A percentile compares a stretch with the other conserved stretches of the same genome.
Evolutionary conservation across 1,284 basidiomycete species (phyloP).

Genomic region (Inonotus obliquus): DNA sequence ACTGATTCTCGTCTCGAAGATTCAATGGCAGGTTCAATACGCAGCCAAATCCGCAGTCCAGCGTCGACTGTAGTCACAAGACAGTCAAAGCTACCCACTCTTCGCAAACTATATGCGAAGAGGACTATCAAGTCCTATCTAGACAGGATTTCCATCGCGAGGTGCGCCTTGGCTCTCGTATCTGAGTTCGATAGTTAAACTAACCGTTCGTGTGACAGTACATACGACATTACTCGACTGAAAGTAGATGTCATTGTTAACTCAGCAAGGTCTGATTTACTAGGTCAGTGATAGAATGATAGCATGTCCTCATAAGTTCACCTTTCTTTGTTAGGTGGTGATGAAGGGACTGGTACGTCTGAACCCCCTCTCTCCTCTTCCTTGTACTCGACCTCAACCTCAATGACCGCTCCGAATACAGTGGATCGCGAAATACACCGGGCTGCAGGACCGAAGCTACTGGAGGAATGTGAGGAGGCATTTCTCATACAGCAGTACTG

Average conservation of each 20-base stretch:
- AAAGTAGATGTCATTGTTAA: slow-evolving; percentile 81
- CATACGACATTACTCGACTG: slow-evolving; percentile 64
- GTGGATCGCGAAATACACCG: slow-evolving; percentile 85
- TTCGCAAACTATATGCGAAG: neutral
- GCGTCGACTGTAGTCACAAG: neutral
- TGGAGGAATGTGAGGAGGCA: slow-evolving; percentile 61
- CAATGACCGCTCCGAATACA: slow-evolving; percentile 26
- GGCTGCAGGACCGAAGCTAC: slow-evolving; percentile 73
- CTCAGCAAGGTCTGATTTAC: slow-evolving; percentile 74
- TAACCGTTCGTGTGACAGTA: neutral
- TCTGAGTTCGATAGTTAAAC: neutral
- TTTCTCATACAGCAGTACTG: neutral
- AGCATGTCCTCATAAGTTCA: neutral
- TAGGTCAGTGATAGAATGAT: slow-evolving; percentile 43
- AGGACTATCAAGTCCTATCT: neutral
- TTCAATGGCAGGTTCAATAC: too few relatives aligned
- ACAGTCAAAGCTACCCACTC: neutral
- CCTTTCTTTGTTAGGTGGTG: slow-evolving; percentile 17
- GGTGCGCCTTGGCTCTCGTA: neutral
- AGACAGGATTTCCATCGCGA: neutral
- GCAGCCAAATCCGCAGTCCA: too few relatives aligned
- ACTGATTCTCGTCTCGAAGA: too few relatives aligned
- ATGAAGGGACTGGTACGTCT: slow-evolving; percentile 20
- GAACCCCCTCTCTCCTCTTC: neutral
- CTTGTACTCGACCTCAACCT: neutral